Evolutionary conservation across 352 stramenopile species (phyloP).

Genomic region (Thalassiosira allenii): DNA sequence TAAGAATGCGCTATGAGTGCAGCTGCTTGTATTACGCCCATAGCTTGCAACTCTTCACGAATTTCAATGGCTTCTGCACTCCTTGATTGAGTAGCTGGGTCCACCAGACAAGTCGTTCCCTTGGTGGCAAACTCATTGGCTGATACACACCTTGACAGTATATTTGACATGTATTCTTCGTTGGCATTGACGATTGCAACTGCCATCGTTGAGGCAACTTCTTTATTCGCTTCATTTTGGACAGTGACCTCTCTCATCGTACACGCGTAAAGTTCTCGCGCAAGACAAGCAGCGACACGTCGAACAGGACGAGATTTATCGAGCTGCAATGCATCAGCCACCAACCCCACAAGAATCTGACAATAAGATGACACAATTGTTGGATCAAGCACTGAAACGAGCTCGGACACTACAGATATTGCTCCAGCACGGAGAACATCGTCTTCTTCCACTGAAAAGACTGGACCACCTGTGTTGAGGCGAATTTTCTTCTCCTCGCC

Average conservation of each 20-base stretch:
- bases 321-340: constrained; percentile 60
- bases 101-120: constrained; percentile 38
- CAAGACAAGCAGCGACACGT: constrained; percentile 65
- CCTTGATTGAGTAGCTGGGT: constrained; percentile 68
- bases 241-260: constrained; percentile 46
- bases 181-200: constrained; percentile 55
- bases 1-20: constrained; percentile 39
- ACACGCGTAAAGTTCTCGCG: constrained; percentile 71
- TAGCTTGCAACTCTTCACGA: constrained; percentile 40
- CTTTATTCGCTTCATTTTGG: constrained; percentile 7
- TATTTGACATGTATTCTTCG: constrained; percentile 63
- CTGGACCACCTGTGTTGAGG: constrained; percentile 75
- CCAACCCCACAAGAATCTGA: constrained; percentile 57
- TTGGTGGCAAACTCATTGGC: constrained; percentile 33
- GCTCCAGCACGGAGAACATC: constrained; percentile 70
- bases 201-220: constrained; percentile 44
- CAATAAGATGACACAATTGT: constrained; percentile 60
- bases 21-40: constrained; percentile 50
- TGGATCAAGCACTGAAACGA: constrained; percentile 58
- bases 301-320: constrained; percentile 67
- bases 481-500: constrained; percentile 62
- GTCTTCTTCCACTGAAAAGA: constrained; percentile 78
- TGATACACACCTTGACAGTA: constrained; percentile 51
- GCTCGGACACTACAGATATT: constrained; percentile 72
- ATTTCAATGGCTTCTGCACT: constrained; percentile 75